These are phyloP conservation scores for Solanum commersonii DNA, from an alignment of 257 asterid genomes.

Conservation along the genomic window DNA sequence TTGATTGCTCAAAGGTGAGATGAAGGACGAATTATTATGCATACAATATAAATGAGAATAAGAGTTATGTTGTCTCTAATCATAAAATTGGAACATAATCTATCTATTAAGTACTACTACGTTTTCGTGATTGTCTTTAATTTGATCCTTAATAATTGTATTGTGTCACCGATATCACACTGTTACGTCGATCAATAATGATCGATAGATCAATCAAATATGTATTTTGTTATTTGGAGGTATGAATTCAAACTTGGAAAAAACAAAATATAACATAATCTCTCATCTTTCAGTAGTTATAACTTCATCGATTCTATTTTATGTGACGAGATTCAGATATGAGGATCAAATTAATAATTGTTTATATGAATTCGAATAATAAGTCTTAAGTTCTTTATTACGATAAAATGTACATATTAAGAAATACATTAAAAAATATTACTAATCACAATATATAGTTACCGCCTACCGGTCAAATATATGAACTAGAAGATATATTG, in stretches of 20 bases:
- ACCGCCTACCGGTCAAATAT: no score
- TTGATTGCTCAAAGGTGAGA: conserved; percentile 16
- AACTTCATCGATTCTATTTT: background rate
- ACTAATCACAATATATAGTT: no score
- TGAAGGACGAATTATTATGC: background rate
- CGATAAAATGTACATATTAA: background rate
- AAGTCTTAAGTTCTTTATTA: background rate
- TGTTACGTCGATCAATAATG: background rate
- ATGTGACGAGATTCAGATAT: background rate
- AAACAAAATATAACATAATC: background rate
- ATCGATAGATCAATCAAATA: background rate
- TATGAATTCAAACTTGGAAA: background rate
- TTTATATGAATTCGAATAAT: background rate
- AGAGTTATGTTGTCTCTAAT: background rate
- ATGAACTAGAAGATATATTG: no score
- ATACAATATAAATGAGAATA: background rate
- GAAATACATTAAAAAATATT: no score
- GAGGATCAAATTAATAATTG: background rate
- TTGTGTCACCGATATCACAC: background rate
- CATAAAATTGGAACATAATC: background rate
- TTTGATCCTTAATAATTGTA: background rate
- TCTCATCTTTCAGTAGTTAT: background rate
- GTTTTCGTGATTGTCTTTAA: background rate
- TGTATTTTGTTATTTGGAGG: background rate
- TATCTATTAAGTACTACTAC: background rate